Base-by-base conservation (phyloP, 257 asterid species). In the Lycium barbarum region DNA sequence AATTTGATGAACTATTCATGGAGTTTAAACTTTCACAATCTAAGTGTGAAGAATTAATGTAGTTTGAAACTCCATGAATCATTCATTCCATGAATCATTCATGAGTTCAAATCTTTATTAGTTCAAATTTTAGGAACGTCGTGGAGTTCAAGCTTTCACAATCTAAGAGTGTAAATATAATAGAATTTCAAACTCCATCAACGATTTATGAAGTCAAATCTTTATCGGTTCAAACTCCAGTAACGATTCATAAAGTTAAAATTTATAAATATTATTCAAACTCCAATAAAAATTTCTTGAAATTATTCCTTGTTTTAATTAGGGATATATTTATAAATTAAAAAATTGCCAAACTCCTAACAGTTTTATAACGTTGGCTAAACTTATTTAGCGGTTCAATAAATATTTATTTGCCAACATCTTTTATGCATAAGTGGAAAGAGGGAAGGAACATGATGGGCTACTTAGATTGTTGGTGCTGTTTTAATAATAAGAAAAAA, bases 401-500 rank as follows among this genome's bases (percentile, higher is more conserved):
- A 35, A 55, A 26, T 79, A 51, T 26, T 2, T 49, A 79, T 79
- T 26, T 79, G 17, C 9, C 51, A 79, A 55, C 33, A 33, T 70
- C 8, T 40, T 40, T 70, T 40, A 11, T n/a, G 14, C 11, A 72
- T n/a, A 10, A 47, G 61, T 74, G 43, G 81, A 45, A 61, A 33
- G 7, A 70, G 76, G 62, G 22, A 65, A 55, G 17, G 49, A 3
- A 62, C 35, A 74, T 78, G 85, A 81, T 84, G 85, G 82, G 55
- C 61, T 81, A 40, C 74, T 84, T 84, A 22, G 80, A 49, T 67
- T 22, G 38, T 73, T 36, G 83, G 73, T 61, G 14, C 45, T 17
- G 0, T 81, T 86, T 68, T 70, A 86, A 84, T 80, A 70, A 63
- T 61, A 15, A 65, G 51, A 36, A 38, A 51, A 66, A 68, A 74